Conservation (phyloP, 148 eudicot species). For the Cornus kousa region DNA sequence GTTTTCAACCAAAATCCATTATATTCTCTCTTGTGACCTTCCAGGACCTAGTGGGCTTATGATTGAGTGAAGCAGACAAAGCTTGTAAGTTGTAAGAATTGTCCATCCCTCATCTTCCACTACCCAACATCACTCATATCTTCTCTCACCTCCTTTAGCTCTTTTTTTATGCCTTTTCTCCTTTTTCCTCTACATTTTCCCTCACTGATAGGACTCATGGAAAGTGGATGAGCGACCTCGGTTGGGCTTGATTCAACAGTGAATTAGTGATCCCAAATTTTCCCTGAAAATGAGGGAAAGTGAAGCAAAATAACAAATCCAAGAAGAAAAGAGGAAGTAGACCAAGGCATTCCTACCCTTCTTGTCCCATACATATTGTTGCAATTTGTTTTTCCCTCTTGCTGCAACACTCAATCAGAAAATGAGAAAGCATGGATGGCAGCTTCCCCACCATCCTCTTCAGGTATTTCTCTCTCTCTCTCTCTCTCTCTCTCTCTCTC, state of each 20-base stretch:
- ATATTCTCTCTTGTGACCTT: conserved; percentile 5
- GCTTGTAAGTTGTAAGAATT: conserved; percentile 5
- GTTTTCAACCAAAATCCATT: background rate
- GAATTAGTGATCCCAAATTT: conserved; percentile 17
- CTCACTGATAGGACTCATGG: conserved; percentile 8
- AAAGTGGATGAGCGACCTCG: conserved; percentile 21
- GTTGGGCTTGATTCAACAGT: conserved; percentile 19
- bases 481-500: too few relatives aligned
- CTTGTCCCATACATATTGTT: background rate
- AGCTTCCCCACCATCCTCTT: conserved; percentile 94
- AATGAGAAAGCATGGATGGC: conserved; percentile 99
- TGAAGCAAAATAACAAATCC: conserved; percentile 10
- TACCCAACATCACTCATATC: conserved; percentile 6
- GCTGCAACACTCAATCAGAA: conserved; percentile 18
- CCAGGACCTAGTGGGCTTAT: conserved; percentile 23
- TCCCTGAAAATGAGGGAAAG: conserved; percentile 29
- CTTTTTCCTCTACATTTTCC: background rate
- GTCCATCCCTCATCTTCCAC: conserved; percentile 7
- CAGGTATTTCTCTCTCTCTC: conserved; percentile 39
- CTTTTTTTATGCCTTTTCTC: background rate
- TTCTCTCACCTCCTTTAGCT: background rate
- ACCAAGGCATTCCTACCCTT: background rate
- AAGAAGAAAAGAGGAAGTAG: conserved; percentile 2
- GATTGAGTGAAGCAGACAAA: conserved; percentile 37
- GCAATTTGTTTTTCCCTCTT: conserved; percentile 4